Base-by-base conservation (phyloP, 2,329 filamentous ascomycete species). In the Teratosphaeria zuluensis region DNA sequence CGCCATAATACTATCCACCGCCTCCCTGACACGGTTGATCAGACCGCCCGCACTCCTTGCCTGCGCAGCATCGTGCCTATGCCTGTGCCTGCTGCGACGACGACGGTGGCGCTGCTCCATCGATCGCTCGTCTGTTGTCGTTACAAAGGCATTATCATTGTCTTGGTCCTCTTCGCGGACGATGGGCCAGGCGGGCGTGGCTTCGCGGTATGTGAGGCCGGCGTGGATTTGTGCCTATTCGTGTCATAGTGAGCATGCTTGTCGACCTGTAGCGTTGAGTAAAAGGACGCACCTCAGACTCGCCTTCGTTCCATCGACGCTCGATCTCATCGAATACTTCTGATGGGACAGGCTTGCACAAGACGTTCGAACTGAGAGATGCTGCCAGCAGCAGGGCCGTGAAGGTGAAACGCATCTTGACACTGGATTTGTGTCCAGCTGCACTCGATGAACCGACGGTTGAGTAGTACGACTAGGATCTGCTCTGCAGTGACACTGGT, bases 261-360 rank as follows among this genome's bases (percentile, higher is more conserved):
- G n/a, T n/a, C n/a, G n/a, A n/a, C n/a, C n/a, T n/a, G n/a, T n/a
- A n/a, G n/a, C n/a, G n/a, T n/a, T n/a, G n/a, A n/a, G n/a, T n/a
- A n/a, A n/a, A n/a, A n/a, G n/a, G n/a, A n/a, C n/a, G n/a, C n/a
- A n/a, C n/a, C n/a, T n/a, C 68, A 55, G 65, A 63, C 48, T 66
- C 56, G 30, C 67, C 68, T 21, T 61, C 57, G 9, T 62, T 61
- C 68, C 67, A 70, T 19, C 65, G 59, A 21, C 61, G 57, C 61
- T 70, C 66, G 35, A 70, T 66, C 9, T 68, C 67, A 51, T 62
- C 53, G 56, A 68, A 66, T 32, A 59, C 38, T 21, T 21, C n/a
- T 11, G 61, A 54, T 30, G 64, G 59, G 38, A 65, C 31, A 58
- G 56, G 65, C 21, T 31, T 57, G 35, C 56, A 58, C 12, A 42